These are phyloP conservation scores for Fraxinus pennsylvanica DNA, from an alignment of 257 asterid species.

Conservation along the genomic window DNA sequence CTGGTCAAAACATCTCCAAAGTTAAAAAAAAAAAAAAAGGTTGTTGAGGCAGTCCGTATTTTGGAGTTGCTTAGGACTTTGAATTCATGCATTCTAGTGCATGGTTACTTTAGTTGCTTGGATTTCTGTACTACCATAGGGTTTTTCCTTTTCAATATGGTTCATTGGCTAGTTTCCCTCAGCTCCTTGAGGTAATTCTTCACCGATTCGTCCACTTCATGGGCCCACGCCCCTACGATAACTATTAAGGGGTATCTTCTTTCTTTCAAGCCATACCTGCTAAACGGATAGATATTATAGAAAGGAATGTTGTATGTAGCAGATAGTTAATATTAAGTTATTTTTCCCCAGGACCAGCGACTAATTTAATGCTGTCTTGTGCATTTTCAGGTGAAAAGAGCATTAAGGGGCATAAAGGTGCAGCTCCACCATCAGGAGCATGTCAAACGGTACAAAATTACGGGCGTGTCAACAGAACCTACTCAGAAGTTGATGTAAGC, in stretches of 20 bases:
- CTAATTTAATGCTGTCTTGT: neutral
- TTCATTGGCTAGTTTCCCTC: no score
- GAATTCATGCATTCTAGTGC: no score
- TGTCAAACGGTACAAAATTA: constrained; percentile 44
- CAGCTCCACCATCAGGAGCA: constrained; percentile 36
- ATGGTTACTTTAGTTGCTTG: no score
- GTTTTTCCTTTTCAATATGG: neutral
- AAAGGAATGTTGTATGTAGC: no score
- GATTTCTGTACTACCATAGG: no score
- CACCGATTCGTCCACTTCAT: no score
- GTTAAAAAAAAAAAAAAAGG: neutral
- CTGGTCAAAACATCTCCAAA: neutral
- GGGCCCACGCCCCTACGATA: no score
- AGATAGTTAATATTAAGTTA: neutral
- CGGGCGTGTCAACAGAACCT: constrained; percentile 45
- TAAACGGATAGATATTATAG: no score
- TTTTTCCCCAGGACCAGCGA: neutral
- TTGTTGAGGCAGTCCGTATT: neutral
- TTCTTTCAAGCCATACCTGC: no score
- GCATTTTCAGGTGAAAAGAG: constrained; percentile 47
- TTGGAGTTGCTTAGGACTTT: neutral
- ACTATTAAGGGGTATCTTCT: no score
- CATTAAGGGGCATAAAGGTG: constrained; percentile 53
- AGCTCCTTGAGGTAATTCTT: no score
- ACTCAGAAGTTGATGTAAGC: constrained; percentile 47